Evolutionary conservation across 164 flowering plant genomes (phyloP).

Genomic region (Protea cynaroides): DNA sequence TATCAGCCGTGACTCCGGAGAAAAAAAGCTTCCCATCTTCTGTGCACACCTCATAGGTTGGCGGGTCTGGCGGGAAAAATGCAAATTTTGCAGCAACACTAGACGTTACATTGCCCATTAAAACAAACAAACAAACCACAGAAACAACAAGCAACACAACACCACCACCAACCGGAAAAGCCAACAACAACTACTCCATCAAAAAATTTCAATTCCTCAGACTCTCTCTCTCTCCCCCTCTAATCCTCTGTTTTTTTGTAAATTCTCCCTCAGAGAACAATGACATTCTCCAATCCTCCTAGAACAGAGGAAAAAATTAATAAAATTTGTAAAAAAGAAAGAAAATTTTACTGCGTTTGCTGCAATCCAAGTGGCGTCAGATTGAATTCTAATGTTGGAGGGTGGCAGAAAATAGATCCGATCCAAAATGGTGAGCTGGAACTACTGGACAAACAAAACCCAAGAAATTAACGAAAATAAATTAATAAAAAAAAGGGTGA

Average conservation of each 20-base stretch:
- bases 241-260: neutral
- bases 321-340: neutral
- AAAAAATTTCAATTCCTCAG: neutral
- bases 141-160: slow-evolving; percentile 2
- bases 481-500: slow-evolving; percentile 3
- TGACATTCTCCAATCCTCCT: neutral
- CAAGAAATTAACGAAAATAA: neutral
- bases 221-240: neutral
- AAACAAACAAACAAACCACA: slow-evolving; percentile 4
- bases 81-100: slow-evolving; percentile 86
- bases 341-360: neutral
- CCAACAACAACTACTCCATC: neutral
- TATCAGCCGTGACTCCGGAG: slow-evolving; percentile 63
- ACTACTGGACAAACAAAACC: slow-evolving; percentile 16
- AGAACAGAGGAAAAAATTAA: neutral
- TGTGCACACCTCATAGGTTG: slow-evolving; percentile 66
- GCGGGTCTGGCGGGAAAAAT: slow-evolving; percentile 95
- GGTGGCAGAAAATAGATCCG: slow-evolving; percentile 45
- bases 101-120: slow-evolving; percentile 88
- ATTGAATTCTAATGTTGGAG: slow-evolving; percentile 11
- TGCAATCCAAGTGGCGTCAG: slow-evolving; percentile 14
- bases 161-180: slow-evolving; percentile 3
- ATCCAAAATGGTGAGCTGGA: slow-evolving; percentile 43
- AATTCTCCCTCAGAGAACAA: slow-evolving; percentile 5
- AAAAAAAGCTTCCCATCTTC: slow-evolving; percentile 49